Base-by-base conservation (phyloP, 2,329 filamentous ascomycete genomes). In the Talaromyces sp. region DNA sequence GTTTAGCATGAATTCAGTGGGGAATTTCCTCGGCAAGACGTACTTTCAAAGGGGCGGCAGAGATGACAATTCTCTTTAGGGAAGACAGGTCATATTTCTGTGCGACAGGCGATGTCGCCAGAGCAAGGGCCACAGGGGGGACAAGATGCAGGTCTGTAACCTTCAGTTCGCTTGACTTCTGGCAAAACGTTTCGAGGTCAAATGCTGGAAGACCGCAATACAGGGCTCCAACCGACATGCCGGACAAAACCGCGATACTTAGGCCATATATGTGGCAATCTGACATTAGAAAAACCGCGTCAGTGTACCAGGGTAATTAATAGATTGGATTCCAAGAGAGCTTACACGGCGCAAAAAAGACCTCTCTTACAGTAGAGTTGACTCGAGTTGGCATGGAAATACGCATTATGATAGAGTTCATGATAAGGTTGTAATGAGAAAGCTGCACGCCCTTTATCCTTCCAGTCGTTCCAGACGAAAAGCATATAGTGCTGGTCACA, bases 401-500 rank as follows among this genome's bases (percentile, higher is more conserved):
- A 18, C 66, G 66, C 59, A 67, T 62, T 16, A 51, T 61, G n/a
- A 67, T 51, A 8, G 85, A 68, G 71, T 95, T 94, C 62, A 89
- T 78, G 10, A 92, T 85, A 63, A 96, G 85, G 71, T 96, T 96
- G 65, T 78, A 74, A 75, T 96, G 92, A 1, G 85, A 88, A 30
- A 96, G 80, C 82, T 89, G 88, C 16, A 96, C 92, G 9, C 92
- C 92, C 74, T 96, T 96, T 2, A 91, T 91, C 56, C 91, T 79
- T 0, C 92, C 92, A 0, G 92, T 96, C 0, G 92, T 96, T 14
- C 92, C 92, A 10, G 87, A 91, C 58, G 87, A 90, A 73, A 95
- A 96, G 0, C 66, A 68, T 34, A 68, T 67, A 3, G 66, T 66
- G 61, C 65, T 67, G 10, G 65, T 59, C 2, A 63, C 60, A 30